Base-by-base conservation (phyloP, 2,329 filamentous ascomycete genomes). In the Tolypocladium amazonense region DNA sequence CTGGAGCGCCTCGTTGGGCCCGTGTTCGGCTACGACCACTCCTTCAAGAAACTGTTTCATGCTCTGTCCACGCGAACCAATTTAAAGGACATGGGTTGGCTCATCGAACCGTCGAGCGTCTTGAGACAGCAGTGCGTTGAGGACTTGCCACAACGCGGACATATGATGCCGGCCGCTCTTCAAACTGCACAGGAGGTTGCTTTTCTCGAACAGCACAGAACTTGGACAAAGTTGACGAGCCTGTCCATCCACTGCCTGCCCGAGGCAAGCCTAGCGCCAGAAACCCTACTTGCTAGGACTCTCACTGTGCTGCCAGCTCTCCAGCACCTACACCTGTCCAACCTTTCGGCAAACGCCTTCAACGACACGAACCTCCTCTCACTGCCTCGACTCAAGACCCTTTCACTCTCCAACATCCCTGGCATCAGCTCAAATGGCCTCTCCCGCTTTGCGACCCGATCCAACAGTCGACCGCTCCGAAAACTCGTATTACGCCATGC, bases 71-170 rank as follows among this genome's bases (percentile, higher is more conserved):
- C 84, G 0, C 75, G 85, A 33, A 69, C 66, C 30, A 78, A 80
- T 15, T 73, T 88, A 15, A 79, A 77, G 65, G 79, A 85, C 62
- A 83, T 85, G 73, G 77, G 79, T 45, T 88, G 85, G 85, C 72
- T 84, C 20, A 65, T 88, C 23, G 77, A 81, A 62, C 73, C 65
- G 6, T 64, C 68, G 9, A 62, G 61, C 2, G 58, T 62, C 30
- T 64, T 69, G 52, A 63, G 61, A 47, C 66, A 67, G 39, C 76
- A 78, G 61, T 70, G 67, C 8, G 27, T 30, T 12, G 56, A 56
- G 14, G 47, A 41, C n/a, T 53, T 45, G 14, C 43, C 60, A 1
- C 72, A 75, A 39, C 62, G 65, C 15, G 65, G 63, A 9, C 39
- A 64, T 33, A 57, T 64, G 65, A 77, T 68, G 59, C 68, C 70